Evolutionary conservation across 2,329 filamentous ascomycete species (phyloP).

Genomic region (Paraphoma chrysanthemicola): DNA sequence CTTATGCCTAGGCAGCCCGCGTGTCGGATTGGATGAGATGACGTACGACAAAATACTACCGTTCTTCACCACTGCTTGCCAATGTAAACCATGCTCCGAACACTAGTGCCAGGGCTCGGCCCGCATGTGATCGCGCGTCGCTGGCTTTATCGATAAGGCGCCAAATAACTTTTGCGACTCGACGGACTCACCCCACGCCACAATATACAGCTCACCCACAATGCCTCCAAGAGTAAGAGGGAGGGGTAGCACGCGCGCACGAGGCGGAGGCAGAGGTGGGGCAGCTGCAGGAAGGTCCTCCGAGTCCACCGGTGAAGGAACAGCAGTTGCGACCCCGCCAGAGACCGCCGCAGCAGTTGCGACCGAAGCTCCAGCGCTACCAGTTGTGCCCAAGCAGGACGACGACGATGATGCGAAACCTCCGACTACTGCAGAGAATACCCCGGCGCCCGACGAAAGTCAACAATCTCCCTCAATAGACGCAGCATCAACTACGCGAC

Average conservation of each 20-base stretch:
- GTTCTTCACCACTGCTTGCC: not conserved
- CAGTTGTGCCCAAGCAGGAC: slow-evolving; percentile 29
- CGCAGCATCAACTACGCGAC: slow-evolving; percentile 24
- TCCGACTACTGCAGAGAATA: slow-evolving; percentile 12
- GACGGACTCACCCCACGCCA: slow-evolving; percentile 3
- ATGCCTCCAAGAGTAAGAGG: slow-evolving; percentile 43
- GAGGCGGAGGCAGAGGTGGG: slow-evolving; percentile 28
- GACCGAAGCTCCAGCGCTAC: slow-evolving; percentile 9
- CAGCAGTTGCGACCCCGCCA: slow-evolving; percentile 22
- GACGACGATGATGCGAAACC: slow-evolving; percentile 23
- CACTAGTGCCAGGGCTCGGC: not conserved
- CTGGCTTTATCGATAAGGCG: slow-evolving; percentile 40
- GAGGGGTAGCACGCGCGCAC: slow-evolving; percentile 27
- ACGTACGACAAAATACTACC: slow-evolving; percentile 15
- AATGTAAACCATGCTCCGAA: too few species aligned
- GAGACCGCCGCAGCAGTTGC: slow-evolving; percentile 15
- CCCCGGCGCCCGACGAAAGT: slow-evolving; percentile 18
- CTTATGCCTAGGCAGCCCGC: not conserved
- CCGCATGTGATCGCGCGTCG: slow-evolving; percentile 30
- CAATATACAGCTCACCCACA: slow-evolving; percentile 3
- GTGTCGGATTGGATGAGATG: not conserved
- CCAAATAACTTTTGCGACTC: slow-evolving; percentile 22
- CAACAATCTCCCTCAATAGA: slow-evolving; percentile 14
- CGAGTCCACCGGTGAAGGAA: slow-evolving; percentile 12
- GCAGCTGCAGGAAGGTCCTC: slow-evolving; percentile 17